phyloP scores from a whole-genome alignment of 2,329 filamentous ascomycete species.

The Canariomyces notabilis region DNA sequence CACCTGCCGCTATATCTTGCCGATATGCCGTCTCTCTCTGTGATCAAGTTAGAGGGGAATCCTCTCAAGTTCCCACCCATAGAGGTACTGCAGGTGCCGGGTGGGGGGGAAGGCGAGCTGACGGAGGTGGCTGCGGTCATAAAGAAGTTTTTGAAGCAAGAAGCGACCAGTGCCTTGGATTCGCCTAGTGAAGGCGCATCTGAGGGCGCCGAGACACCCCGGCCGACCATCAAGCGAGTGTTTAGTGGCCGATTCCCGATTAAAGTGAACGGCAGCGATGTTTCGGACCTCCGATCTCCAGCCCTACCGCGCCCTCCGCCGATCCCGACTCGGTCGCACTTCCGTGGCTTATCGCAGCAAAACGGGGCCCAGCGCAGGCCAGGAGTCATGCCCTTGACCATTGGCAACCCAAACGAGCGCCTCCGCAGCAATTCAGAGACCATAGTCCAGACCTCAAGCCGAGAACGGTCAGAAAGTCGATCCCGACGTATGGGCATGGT shows the following conservation, averaged over 20 bases:
- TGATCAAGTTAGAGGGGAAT: conserved; percentile 86
- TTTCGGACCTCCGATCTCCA: conserved; percentile 63
- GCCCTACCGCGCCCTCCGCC: conserved; percentile 63
- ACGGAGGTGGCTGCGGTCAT: conserved; percentile 56
- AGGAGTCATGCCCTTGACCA: conserved; percentile 64
- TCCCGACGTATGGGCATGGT: conserved; percentile 61
- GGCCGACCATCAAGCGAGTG: conserved; percentile 55
- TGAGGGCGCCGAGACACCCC: conserved; percentile 75
- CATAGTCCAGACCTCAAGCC: conserved; percentile 43
- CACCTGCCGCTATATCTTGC: conserved; percentile 78
- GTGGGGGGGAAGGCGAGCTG: conserved; percentile 55
- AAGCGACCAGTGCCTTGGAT: conserved; percentile 44
- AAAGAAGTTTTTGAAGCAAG: conserved; percentile 55
- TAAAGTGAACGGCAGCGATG: conserved; percentile 68
- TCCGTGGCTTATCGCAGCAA: conserved; percentile 67
- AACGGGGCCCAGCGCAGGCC: conserved; percentile 61
- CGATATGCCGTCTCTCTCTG: conserved; percentile 84
- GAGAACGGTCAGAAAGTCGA: conserved; percentile 50
- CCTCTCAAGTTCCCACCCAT: conserved; percentile 74
- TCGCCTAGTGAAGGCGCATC: conserved; percentile 58
- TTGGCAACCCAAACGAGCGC: conserved; percentile 65
- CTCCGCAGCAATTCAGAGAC: conserved; percentile 62
- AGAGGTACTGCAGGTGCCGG: conserved; percentile 58
- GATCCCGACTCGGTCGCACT: conserved; percentile 76
- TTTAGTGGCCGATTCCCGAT: conserved; percentile 63